Percentiles rank a stretch among this genome's conserved stretches.
phyloP scores from a whole-genome alignment of 2,329 filamentous ascomycete species.

The Xylariaceae sp. region DNA sequence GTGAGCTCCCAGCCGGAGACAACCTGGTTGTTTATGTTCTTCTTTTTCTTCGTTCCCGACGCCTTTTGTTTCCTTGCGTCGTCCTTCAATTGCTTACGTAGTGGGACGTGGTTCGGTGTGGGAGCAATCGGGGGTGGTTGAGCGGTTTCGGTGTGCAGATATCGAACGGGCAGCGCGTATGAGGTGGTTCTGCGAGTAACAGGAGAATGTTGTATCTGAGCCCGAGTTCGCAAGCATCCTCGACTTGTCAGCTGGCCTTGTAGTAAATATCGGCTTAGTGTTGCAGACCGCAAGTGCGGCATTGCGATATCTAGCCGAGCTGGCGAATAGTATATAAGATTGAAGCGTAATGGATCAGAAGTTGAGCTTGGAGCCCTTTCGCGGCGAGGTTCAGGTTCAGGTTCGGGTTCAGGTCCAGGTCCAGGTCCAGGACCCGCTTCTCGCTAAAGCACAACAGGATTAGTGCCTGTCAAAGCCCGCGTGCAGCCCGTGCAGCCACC shows the following conservation, averaged over 20 bases:
- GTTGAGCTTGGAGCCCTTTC: slow-evolving; percentile 6
- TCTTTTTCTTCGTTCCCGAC: slow-evolving; percentile 51
- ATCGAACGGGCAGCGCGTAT: slow-evolving; percentile 20
- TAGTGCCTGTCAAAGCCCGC: neutral
- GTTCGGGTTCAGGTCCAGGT: slow-evolving; percentile 4
- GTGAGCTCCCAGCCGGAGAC: slow-evolving; percentile 86
- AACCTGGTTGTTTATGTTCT: slow-evolving; percentile 55
- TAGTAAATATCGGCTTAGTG: slow-evolving; percentile 57
- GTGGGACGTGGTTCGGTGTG: slow-evolving; percentile 49
- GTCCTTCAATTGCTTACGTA: slow-evolving; percentile 76
- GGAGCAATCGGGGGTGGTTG: slow-evolving; percentile 29
- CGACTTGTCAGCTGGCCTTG: slow-evolving; percentile 49
- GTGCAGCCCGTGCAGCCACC: too few relatives aligned
- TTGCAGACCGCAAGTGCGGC: slow-evolving; percentile 50
- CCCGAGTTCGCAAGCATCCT: slow-evolving; percentile 47
- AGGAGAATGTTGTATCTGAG: slow-evolving; percentile 5
- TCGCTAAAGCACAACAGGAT: slow-evolving; percentile 3
- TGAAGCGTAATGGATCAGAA: neutral
- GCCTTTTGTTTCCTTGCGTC: slow-evolving; percentile 60
- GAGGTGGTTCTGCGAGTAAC: slow-evolving; percentile 3
- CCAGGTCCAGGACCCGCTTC: neutral
- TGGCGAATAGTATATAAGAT: neutral
- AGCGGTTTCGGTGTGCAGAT: slow-evolving; percentile 43
- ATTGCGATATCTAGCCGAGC: slow-evolving; percentile 40
- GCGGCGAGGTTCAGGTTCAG: neutral